Evolutionary conservation across 2,329 filamentous ascomycete genomes (phyloP), one percentile per base, ranked within the genome.

Genomic region (Pseudogymnoascus sp.): DNA sequence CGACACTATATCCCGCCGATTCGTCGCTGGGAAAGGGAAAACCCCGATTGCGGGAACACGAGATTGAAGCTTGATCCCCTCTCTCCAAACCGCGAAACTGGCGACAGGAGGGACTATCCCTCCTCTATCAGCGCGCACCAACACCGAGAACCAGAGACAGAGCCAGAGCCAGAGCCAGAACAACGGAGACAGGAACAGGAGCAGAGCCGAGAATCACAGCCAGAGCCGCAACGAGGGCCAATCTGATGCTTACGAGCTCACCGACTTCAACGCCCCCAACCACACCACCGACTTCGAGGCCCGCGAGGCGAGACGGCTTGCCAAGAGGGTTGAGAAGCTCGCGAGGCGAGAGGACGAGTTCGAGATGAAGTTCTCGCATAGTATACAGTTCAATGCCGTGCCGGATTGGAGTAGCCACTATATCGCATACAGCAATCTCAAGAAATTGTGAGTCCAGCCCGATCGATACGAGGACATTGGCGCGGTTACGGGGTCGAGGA

Each of bases 341-440:
- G 79, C 80, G 72, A 84, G 84, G 82, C 86, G 93, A 71, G 84
- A 90, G 70, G 81, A 87, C 70, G 84, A 82, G 68, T 87, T 89
- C 86, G 90, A 91, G 74, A 99, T 99, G 95, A 98, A 98, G 88
- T 99, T 99, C 82, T 98, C 93, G 16, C 95, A 99, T 76, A 98
- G 93, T 78, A 89, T 99, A 71, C 95, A 99, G 81, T 99, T 99
- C 80, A 99, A 99, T 80, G 93, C 95, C 67, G 95, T 99, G 70
- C 95, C 95, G n/a, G 95, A 99, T 78, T 99, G 95, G 95, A 97
- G 91, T 80, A 93, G 88, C 72, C 87, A 98, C 77, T 99, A 99
- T 77, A 96, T 99, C 73, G 90, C 93, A 65, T 99, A 99, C 78
- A 97, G 93, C 79, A 98, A 97, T 73, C 84, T 99, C 70, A 99